phyloP scores from a whole-genome alignment of 768 basidiomycete genomes.

The Roridomyces roridus region DNA sequence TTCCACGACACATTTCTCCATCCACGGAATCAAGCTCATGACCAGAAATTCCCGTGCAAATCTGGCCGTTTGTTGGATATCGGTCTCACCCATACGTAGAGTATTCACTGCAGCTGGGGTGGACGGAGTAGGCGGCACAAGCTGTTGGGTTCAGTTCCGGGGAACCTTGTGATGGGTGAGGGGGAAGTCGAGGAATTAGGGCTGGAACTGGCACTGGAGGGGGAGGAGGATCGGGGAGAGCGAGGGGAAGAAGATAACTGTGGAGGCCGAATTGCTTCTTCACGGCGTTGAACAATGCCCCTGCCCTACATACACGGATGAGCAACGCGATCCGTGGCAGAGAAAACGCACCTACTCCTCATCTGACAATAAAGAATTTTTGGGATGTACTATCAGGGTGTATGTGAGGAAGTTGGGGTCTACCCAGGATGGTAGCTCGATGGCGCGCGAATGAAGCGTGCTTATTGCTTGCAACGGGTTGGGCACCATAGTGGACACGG shows the following conservation, averaged over 20 bases:
- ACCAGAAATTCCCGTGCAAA: constrained; percentile 89
- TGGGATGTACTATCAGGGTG: constrained; percentile 80
- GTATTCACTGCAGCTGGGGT: constrained; percentile 39
- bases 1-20: constrained; percentile 92
- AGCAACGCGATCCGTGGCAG: background rate
- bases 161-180: constrained; percentile 46
- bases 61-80: constrained; percentile 75
- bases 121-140: constrained; percentile 30
- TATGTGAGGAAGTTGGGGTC: constrained; percentile 74
- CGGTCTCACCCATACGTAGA: constrained; percentile 66
- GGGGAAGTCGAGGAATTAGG: constrained; percentile 70
- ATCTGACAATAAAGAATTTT: constrained; percentile 69
- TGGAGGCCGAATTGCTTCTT: constrained; percentile 88
- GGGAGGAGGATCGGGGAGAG: constrained; percentile 66
- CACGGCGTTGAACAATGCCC: constrained; percentile 82
- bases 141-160: constrained; percentile 28
- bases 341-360: constrained; percentile 69
- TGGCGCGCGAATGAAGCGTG: constrained; percentile 66
- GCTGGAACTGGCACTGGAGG: constrained; percentile 72
- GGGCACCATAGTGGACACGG: constrained; percentile 80
- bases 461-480: constrained; percentile 85
- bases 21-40: constrained; percentile 93
- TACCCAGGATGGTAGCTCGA: constrained; percentile 83
- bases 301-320: constrained; percentile 54
- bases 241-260: constrained; percentile 70